Base-by-base conservation (phyloP, 192 early-diverging fungal genomes). In the Cetraspora pellucida region DNA sequence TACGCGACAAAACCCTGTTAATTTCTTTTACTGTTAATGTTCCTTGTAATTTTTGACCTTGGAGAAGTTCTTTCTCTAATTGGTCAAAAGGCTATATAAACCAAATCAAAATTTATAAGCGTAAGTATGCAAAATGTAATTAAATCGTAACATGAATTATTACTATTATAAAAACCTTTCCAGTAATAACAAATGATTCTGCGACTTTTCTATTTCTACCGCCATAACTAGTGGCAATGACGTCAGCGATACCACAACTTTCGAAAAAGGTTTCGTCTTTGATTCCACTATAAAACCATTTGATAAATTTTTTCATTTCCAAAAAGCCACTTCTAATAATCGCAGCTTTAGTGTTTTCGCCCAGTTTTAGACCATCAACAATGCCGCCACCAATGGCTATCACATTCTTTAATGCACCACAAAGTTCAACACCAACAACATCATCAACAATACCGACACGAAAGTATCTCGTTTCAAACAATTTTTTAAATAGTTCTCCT, bases 11-110 rank as follows among this genome's bases (percentile, higher is more conserved):
- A 75, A 97, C 95, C 77, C 89, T 80, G 81, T 95, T 80, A 30
- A 98, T 90, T 79, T 99, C 95, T 80, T 91, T 83, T 17, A 94
- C 92, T 0, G 97, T 98, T 67, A 94, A 83, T 16, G 95, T 95
- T 58, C 97, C 97, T 84, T 99, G 97, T 60, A 99, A 84, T 81
- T 99, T 99, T 77, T 99, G 97, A 47, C 97, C 97, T 77, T 97
- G 96, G 54, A 99, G 88, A 82, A 98, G 82, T 69, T 97, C 96
- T 69, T 89, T 80, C 78, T 99, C 96, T n/a, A 99, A 86, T 80
- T 89, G 87, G 52, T 93, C 90, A 88, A 99, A 95, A 21, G 95
- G 88, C 85, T 68, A 58, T n/a, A 43, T 47, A 77, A 76, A 72
- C 14, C 8, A 47, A 46, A 8, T 44, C 10, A 72, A 47, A 17